phyloP scores from a whole-genome alignment of 1,284 basidiomycete genomes.

The Entoloma clypeatum region DNA sequence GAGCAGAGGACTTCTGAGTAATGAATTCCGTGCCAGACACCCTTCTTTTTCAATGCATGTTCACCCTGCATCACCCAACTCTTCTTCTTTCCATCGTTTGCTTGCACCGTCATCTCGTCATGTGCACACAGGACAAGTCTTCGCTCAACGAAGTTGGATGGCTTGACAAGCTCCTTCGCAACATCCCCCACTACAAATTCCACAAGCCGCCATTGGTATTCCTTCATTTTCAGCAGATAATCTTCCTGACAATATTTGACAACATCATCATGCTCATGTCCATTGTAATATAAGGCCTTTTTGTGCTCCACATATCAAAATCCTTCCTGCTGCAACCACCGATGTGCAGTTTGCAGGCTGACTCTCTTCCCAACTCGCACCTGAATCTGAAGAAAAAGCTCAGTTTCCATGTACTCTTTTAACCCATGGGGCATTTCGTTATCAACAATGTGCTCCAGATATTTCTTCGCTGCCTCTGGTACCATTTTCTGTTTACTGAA shows the following conservation, averaged over 20 bases:
- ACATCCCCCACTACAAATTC: constrained; percentile 26
- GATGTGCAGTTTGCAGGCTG: constrained; percentile 22
- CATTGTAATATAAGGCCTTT: constrained; percentile 27
- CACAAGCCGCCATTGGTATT: constrained; percentile 20
- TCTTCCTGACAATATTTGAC: constrained; percentile 20
- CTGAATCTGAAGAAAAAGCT: constrained; percentile 33
- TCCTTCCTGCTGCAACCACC: constrained; percentile 26
- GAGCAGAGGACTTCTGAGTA: constrained; percentile 30
- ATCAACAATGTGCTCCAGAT: constrained; percentile 23
- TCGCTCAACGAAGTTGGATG: constrained; percentile 23
- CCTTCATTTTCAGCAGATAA: constrained; percentile 25
- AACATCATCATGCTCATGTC: constrained; percentile 25
- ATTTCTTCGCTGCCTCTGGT: constrained; percentile 28
- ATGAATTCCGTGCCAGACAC: constrained; percentile 31
- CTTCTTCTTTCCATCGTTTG: constrained; percentile 29
- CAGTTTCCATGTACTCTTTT: constrained; percentile 32
- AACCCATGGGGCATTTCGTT: constrained; percentile 35
- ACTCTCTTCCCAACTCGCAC: constrained; percentile 27
- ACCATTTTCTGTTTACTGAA: constrained; percentile 25
- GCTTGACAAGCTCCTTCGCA: constrained; percentile 17
- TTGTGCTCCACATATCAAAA: constrained; percentile 29
- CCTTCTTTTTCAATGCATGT: constrained; percentile 35
- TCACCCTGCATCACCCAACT: constrained; percentile 33
- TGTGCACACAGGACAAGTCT: constrained; percentile 29
- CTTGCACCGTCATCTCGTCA: constrained; percentile 37